Evolutionary conservation across 768 basidiomycete species (phyloP), one percentile per base, ranked within the genome.

Genomic region (Porphyrellus cyaneotinctus): DNA sequence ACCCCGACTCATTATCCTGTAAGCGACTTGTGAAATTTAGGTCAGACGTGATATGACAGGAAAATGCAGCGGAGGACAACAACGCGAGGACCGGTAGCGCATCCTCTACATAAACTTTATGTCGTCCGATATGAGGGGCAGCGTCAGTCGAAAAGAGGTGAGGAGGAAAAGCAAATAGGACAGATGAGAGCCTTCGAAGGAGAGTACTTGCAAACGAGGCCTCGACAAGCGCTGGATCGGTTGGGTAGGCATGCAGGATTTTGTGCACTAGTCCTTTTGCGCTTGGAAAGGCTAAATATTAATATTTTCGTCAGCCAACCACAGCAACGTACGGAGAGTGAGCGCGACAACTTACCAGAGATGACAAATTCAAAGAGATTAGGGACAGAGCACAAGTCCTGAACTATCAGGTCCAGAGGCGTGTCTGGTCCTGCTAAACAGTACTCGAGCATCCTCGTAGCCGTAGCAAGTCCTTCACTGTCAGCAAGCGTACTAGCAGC

Each of bases 161-260:
- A 2, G 57, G 52, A 37, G 63, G 67, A 4, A 67, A 48, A 47
- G 64, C 46, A 47, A 64, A 58, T 0, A 71, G 45, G 49, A 49
- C 54, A 15, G 59, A 52, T 4, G 68, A 66, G 32, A 75, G 52
- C 20, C 54, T 51, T 11, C 37, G 55, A 35, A 74, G 56, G 24
- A 74, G 46, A 18, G 41, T 52, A 24, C 32, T 43, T 17, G 61
- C 51, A 24, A 20, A 50, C 5, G 73, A 72, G 4, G 38, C 10
- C 14, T 43, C 49, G 42, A 68, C 59, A 17, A 52, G 59, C 14
- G 57, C 56, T 8, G 63, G 54, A 39, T 58, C 58, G 0, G 44
- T 51, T 1, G 74, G 75, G 48, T 73, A 77, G 15, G 53, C 47
- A 15, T 65, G 54, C 17, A 75, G 17, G 26, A 77, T 69, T 62